A percentile compares a stretch with the other conserved stretches of the same genome.
Evolutionary conservation across 352 stramenopile species (phyloP).

Genomic region (Phytophthora tubulina): DNA sequence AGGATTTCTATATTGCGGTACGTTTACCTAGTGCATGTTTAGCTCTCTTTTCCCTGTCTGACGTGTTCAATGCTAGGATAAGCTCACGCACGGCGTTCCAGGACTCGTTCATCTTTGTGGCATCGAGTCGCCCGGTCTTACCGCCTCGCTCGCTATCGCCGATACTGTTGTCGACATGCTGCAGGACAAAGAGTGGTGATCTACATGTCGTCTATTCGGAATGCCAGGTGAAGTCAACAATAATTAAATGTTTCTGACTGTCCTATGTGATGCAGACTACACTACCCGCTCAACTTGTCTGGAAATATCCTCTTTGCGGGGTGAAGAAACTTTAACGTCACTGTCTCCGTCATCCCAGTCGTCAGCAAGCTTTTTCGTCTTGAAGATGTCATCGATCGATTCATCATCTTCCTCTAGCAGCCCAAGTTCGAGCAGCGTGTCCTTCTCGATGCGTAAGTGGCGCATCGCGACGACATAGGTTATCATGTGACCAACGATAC

Average conservation of each 20-base stretch:
- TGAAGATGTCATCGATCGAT: slow-evolving; percentile 40
- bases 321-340: slow-evolving; percentile 14
- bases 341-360: slow-evolving; percentile 30
- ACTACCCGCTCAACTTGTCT: slow-evolving; percentile 32
- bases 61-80: slow-evolving; percentile 43
- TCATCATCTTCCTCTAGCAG: slow-evolving; percentile 44
- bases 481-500: slow-evolving; percentile 39
- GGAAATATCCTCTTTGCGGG: slow-evolving; percentile 27
- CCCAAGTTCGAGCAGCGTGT: slow-evolving; percentile 46
- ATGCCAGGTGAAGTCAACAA: not conserved
- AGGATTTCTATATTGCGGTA: slow-evolving; percentile 94
- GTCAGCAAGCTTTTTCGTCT: slow-evolving; percentile 41
- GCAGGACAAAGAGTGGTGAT: slow-evolving; percentile 27
- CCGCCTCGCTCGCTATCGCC: slow-evolving; percentile 86
- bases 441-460: slow-evolving; percentile 51
- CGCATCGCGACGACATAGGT: slow-evolving; percentile 46
- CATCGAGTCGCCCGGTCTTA: slow-evolving; percentile 97
- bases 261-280: slow-evolving; percentile 13
- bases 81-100: slow-evolving; percentile 74
- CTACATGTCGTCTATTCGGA: not conserved
- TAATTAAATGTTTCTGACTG: slow-evolving; percentile 12
- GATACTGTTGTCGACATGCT: slow-evolving; percentile 76
- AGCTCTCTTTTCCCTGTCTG: not conserved
- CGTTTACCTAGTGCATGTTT: slow-evolving; percentile 16
- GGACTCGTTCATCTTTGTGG: slow-evolving; percentile 94